phyloP scores from a whole-genome alignment of 495 filamentous ascomycete species.

The Apodospora peruviana region DNA sequence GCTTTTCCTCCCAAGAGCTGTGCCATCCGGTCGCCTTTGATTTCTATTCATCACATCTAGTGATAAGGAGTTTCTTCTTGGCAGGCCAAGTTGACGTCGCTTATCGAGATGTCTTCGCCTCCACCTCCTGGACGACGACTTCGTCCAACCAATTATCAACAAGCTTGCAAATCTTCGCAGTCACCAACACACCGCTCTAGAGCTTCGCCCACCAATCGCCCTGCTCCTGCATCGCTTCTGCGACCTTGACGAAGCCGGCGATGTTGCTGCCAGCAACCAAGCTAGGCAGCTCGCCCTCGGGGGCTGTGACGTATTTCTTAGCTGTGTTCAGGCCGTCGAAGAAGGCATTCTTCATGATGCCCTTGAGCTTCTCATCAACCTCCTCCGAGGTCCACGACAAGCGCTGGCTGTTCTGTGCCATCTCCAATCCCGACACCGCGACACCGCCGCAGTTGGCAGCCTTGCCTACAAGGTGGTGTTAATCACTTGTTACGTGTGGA shows the following conservation, averaged over 20 bases:
- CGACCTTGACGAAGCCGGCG: conserved; percentile 96
- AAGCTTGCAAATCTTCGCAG: neutral
- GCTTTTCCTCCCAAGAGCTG: too few species aligned
- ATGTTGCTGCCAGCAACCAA: conserved; percentile 94
- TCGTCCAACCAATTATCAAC: too few species aligned
- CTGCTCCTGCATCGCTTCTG: conserved; percentile 88
- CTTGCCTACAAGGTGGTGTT: conserved; percentile 40
- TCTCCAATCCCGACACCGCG: conserved; percentile 95
- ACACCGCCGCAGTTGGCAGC: conserved; percentile 98
- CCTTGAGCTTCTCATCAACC: conserved; percentile 87
- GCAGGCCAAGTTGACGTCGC: too few species aligned
- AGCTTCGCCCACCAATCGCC: conserved; percentile 82
- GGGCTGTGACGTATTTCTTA: conserved; percentile 72
- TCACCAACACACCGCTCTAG: conserved; percentile 8
- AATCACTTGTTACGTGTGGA: neutral
- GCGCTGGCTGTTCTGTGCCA: conserved; percentile 93
- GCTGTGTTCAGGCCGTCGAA: conserved; percentile 85
- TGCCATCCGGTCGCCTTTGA: too few species aligned
- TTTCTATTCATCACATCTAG: too few species aligned
- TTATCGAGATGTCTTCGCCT: too few species aligned
- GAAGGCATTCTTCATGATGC: conserved; percentile 93
- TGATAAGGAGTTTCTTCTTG: too few species aligned
- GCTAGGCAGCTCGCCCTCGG: conserved; percentile 79
- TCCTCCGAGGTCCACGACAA: conserved; percentile 81
- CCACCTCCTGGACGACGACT: too few species aligned